These are phyloP conservation scores for Canavalia ensiformis DNA, from an alignment of 306 rosid species.

Conservation along the genomic window DNA sequence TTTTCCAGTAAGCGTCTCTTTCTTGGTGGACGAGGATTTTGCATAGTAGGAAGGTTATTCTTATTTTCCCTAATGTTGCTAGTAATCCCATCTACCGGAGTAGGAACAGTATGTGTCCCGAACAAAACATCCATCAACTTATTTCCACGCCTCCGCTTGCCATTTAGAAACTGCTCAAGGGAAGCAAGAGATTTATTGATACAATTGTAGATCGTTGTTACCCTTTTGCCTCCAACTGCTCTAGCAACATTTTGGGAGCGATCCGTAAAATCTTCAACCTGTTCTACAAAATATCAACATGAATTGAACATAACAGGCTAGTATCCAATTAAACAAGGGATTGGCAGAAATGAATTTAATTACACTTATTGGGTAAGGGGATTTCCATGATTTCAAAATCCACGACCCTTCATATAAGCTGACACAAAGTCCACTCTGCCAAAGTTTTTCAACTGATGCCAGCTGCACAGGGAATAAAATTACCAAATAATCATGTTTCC, in stretches of 20 bases:
- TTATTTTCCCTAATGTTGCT: conserved; percentile 15
- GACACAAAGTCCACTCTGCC: conserved; percentile 55
- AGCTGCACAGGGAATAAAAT: conserved; percentile 53
- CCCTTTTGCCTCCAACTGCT: conserved; percentile 50
- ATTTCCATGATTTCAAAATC: conserved; percentile 53
- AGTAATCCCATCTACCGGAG: conserved; percentile 26
- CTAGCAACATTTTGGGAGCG: conserved; percentile 55
- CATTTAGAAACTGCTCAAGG: conserved; percentile 39
- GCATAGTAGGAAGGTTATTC: conserved; percentile 9
- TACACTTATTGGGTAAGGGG: conserved; percentile 50
- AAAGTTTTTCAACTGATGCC: conserved; percentile 61
- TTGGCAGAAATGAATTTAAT: conserved; percentile 34
- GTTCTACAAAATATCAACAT: conserved; percentile 43
- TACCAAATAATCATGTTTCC: conserved; percentile 32
- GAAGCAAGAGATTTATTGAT: conserved; percentile 46
- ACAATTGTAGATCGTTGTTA: conserved; percentile 47
- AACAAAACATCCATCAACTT: conserved; percentile 52
- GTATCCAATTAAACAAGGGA: neutral
- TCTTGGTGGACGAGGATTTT: conserved; percentile 38
- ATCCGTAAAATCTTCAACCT: conserved; percentile 65
- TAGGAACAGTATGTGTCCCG: conserved; percentile 32
- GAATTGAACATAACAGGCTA: conserved; percentile 24
- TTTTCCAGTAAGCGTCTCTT: conserved; percentile 25
- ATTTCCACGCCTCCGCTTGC: conserved; percentile 39
- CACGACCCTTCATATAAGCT: conserved; percentile 58